Percentiles rank a stretch among this genome's conserved stretches.
These are phyloP conservation scores for Ceratocystis ficicola DNA, from an alignment of 2,329 filamentous ascomycete species.

Conservation along the genomic window DNA sequence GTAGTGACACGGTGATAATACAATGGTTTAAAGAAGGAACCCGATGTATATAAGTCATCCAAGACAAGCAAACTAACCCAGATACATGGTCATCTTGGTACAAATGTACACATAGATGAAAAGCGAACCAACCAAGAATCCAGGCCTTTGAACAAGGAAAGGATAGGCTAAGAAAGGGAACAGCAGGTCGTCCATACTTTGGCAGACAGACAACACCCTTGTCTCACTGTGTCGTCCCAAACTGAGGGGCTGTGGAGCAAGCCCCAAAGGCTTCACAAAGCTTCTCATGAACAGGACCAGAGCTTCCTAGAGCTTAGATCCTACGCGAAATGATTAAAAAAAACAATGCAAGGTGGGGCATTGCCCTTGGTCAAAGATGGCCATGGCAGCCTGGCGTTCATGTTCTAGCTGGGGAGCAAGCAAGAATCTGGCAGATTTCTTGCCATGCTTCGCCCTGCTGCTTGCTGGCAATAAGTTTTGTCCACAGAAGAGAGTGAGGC, in stretches of 20 bases:
- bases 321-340: neutral
- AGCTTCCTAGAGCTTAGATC: slow-evolving; percentile 5
- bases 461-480: no score
- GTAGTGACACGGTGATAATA: no score
- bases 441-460: no score
- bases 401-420: no score
- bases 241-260: neutral
- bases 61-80: no score
- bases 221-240: neutral
- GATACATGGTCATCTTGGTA: no score
- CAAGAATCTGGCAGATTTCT: no score
- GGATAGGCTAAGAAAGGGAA: no score
- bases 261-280: neutral
- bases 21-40: neutral
- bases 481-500: no score
- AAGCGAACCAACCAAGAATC: neutral
- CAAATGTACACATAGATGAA: no score
- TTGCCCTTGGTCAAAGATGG: neutral
- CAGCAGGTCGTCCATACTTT: neutral
- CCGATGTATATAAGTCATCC: no score
- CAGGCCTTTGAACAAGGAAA: no score
- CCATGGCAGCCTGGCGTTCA: neutral
- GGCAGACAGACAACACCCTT: neutral
- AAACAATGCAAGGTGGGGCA: neutral
- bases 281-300: neutral